These are phyloP conservation scores for Coemansia interrupta DNA, from an alignment of 192 early-diverging fungal species.

Conservation along the genomic window DNA sequence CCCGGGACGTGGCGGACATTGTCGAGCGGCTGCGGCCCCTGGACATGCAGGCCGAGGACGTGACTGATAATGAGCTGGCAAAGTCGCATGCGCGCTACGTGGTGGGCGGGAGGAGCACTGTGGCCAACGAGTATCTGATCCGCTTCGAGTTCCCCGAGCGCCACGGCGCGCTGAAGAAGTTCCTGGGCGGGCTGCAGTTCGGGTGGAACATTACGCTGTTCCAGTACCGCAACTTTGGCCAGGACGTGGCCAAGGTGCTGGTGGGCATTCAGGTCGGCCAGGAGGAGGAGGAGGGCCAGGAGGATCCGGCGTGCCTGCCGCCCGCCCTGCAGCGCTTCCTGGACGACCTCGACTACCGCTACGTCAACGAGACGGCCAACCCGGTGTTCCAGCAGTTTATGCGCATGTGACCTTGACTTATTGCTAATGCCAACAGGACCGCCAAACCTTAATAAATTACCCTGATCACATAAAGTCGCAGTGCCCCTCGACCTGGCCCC, in stretches of 20 bases:
- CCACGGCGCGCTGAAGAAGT: constrained; percentile 86
- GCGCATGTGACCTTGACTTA: no score
- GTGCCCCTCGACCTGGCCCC: constrained; percentile 48
- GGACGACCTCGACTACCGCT: constrained; percentile 76
- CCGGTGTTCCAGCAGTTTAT: constrained; percentile 85
- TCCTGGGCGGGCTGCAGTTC: constrained; percentile 67
- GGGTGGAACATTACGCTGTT: constrained; percentile 84
- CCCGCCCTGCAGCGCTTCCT: constrained; percentile 70
- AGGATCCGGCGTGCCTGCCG: constrained; percentile 22
- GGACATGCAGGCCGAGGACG: constrained; percentile 75
- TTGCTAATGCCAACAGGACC: background rate
- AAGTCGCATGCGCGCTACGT: constrained; percentile 96
- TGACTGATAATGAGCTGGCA: constrained; percentile 89
- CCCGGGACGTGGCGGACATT: constrained; percentile 71
- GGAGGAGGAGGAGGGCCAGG: constrained; percentile 51
- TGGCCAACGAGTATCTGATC: constrained; percentile 83
- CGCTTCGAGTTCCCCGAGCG: constrained; percentile 96
- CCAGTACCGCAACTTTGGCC: constrained; percentile 96
- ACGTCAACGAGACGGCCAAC: constrained; percentile 91
- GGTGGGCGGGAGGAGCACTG: constrained; percentile 77
- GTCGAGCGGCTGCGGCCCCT: constrained; percentile 56
- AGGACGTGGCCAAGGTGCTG: constrained; percentile 89
- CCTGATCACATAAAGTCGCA: constrained; percentile 52
- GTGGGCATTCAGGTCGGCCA: constrained; percentile 86
- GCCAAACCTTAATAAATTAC: no score